Base-by-base conservation (phyloP, 352 stramenopile species). In the Phytophthora chlamydospora region DNA sequence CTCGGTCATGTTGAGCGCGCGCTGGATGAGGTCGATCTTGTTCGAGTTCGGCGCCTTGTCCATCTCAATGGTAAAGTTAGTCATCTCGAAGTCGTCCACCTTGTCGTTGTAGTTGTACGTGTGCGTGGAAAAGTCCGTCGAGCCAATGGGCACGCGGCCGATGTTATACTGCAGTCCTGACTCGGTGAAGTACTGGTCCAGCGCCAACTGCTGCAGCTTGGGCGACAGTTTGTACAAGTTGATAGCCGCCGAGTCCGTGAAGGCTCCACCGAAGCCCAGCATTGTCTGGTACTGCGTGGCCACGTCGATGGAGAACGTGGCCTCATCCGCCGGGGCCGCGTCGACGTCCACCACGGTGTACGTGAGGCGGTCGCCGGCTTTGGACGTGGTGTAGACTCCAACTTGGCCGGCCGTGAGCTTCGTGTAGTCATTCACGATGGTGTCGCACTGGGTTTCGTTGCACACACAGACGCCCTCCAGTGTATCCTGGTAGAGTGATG, bases 191-290 rank as follows among this genome's bases (percentile, higher is more conserved):
- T 92, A 91, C 27, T 79, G 64, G 29, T 91, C 62, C 45, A 90
- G 24, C 13, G 85, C 56, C 46, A 83, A 35, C 6, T 83, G 36
- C 54, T 90, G 79, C 17, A 88, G 52, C 24, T 63, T 58, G 5
- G 65, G 29, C n/a, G 73, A 67, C 42, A 94, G 47, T 63, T 77
- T 78, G 56, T 77, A 76, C 42, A 95, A 60, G 62, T 93, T 89
- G 48, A 87, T 84, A 21, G 83, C 69, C 11, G 75, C 71, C 4
- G 82, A 58, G 54, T 96, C 88, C 11, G 87, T 95, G 68, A 95
- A 95, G 9, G 82, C 84, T 17, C 84, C 87, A 17, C 87, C 87
- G 56, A 96, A 96, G n/a, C 82, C 84, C 17, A 89, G 48, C 34
- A 95, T 89, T 8, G 78, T 60, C 68, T 94, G 74, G 60, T 78